Percentiles rank a stretch among this genome's conserved stretches.
phyloP scores from a whole-genome alignment of 176 grass and related monocot species.

The Eleusine indica region DNA sequence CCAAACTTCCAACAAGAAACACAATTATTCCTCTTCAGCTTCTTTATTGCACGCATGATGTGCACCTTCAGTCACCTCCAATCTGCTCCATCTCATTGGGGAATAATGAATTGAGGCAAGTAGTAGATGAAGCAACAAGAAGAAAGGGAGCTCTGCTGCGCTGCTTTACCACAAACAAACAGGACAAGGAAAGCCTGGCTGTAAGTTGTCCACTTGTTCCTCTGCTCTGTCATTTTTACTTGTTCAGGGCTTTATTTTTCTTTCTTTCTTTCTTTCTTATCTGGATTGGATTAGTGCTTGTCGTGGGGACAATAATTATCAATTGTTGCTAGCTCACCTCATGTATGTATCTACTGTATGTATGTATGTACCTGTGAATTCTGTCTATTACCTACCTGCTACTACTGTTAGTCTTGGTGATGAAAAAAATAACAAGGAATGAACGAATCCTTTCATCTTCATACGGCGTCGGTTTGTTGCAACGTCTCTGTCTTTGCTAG shows the following conservation, averaged over 20 bases:
- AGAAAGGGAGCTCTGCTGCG: not conserved
- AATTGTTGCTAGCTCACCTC: conserved; percentile 33
- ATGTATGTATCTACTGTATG: conserved; percentile 21
- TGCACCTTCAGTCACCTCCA: no score
- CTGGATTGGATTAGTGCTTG: conserved; percentile 48
- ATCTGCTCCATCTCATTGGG: not conserved
- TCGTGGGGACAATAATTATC: not conserved
- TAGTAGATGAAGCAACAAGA: not conserved
- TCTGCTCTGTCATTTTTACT: conserved; percentile 34
- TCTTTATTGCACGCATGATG: no score
- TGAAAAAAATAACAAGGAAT: conserved; percentile 30
- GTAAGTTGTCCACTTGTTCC: conserved; percentile 31
- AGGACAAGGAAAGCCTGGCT: not conserved
- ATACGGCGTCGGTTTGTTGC: conserved; percentile 26
- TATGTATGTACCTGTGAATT: conserved; percentile 16
- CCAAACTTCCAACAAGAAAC: no score
- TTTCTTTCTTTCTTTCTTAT: not conserved
- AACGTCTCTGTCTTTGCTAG: conserved; percentile 36
- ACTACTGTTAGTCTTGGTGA: conserved; percentile 5
- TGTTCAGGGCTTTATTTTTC: not conserved
- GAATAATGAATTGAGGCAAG: no score
- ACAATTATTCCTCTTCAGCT: not conserved
- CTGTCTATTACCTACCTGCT: conserved; percentile 10
- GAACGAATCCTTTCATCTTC: not conserved
- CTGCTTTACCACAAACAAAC: not conserved